Evolutionary conservation across 2,329 filamentous ascomycete genomes (phyloP), one percentile per base, ranked within the genome.

Genomic region (Hypoxylon sp.): DNA sequence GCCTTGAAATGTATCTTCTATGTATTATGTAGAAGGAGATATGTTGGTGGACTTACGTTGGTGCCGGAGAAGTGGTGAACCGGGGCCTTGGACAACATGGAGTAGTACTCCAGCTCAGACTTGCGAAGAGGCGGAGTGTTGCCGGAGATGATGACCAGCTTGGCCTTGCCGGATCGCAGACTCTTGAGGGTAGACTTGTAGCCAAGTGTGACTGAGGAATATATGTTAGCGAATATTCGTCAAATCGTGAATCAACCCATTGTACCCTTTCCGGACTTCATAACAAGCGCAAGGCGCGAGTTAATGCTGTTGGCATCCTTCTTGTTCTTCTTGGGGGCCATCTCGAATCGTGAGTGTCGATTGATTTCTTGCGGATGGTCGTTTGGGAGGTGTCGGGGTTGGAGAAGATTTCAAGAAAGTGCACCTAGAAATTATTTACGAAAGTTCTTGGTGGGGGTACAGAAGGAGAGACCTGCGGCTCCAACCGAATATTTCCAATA

Each of bases 81-180:
- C 74, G 92, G 91, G 79, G 92, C 93, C 91, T 98, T 97, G 83
- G 91, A 91, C 79, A 97, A 85, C 93, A 96, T 96, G 82, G 89
- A 89, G 88, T 94, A 94, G 87, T 93, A 98, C 88, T 98, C 95
- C 73, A 98, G 90, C 89, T 98, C 95, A 80, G 90, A 93, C 92
- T 98, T 99, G 84, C 95, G 91, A 79, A 99, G 93, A 84, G 96
- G 96, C 81, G 95, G 94, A 77, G 94, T 97, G 90, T 99, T 98
- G 86, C 93, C 94, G 77, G 91, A 88, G 63, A 97, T 97, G 86
- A 97, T 94, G 83, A 98, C 93, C 76, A 98, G 91, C 92, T 98
- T 98, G 84, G 96, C 96, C 91, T 98, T 98, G 85, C 95, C 94
- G 77, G 91, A 92, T 80, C 95, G 93, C 78, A 98, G 92, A 77